Evolutionary conservation across 345 rosid species (phyloP).

Genomic region (Orychophragmus violaceus): DNA sequence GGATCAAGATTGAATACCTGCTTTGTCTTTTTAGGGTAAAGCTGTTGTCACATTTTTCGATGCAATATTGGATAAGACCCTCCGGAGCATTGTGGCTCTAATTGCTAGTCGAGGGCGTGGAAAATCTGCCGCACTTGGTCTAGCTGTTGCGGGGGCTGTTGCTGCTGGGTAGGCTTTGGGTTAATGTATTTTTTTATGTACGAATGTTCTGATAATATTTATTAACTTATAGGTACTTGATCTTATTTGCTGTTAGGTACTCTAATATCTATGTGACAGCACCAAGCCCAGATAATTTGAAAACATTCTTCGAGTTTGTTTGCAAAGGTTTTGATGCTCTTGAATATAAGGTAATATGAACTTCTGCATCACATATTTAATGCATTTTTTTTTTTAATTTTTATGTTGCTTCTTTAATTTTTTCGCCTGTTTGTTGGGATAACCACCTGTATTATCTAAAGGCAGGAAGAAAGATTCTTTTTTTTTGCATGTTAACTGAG

Average conservation of each 20-base stretch:
- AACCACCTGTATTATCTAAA: not conserved
- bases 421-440: not conserved
- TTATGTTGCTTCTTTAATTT: not conserved
- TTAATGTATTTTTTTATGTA: not conserved
- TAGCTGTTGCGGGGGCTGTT: conserved; percentile 85
- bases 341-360: conserved; percentile 67
- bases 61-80: conserved; percentile 81
- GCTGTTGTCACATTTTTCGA: conserved; percentile 89
- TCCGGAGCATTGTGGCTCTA: conserved; percentile 74
- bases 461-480: not conserved
- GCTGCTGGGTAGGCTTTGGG: conserved; percentile 72
- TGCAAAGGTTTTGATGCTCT: conserved; percentile 80
- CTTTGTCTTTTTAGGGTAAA: conserved; percentile 57
- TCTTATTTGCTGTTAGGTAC: conserved; percentile 45
- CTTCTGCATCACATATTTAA: not conserved
- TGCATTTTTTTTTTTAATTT: not conserved
- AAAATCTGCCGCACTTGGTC: conserved; percentile 94
- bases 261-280: conserved; percentile 89
- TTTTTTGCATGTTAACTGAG: conserved; percentile 2
- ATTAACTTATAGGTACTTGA: conserved; percentile 8
- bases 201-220: conserved; percentile 4
- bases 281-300: conserved; percentile 92
- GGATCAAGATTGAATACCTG: conserved; percentile 36
- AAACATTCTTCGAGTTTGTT: conserved; percentile 76
- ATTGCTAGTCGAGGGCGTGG: conserved; percentile 99